These are phyloP conservation scores for Nakazawaea siamensis DNA, from an alignment of 805 yeast species.

Conservation along the genomic window DNA sequence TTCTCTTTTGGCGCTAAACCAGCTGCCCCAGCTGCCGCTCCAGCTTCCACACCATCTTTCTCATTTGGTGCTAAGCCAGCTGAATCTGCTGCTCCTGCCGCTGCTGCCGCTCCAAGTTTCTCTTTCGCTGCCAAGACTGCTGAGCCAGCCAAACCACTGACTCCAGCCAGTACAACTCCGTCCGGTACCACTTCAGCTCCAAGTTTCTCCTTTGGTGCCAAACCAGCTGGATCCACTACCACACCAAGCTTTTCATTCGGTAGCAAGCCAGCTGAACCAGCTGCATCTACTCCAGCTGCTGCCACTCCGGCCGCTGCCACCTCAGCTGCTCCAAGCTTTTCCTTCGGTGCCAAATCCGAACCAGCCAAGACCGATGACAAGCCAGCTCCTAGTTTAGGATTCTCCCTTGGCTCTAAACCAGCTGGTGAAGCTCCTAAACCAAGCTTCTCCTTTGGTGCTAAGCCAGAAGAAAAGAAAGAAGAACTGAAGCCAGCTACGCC, in stretches of 20 bases:
- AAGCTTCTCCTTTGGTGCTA: slow-evolving; percentile 5
- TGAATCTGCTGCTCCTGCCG: slow-evolving; percentile 7
- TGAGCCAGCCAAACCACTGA: slow-evolving; percentile 4
- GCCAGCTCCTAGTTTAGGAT: slow-evolving; percentile 9
- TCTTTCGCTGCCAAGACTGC: slow-evolving; percentile 13
- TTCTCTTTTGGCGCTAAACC: slow-evolving; percentile 10
- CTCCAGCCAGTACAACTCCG: background rate
- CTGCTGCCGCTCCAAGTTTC: slow-evolving; percentile 6
- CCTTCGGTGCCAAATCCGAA: slow-evolving; percentile 4
- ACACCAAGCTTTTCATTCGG: slow-evolving; percentile 5
- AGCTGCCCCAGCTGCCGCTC: too few relatives aligned
- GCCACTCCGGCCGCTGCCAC: slow-evolving; percentile 4
- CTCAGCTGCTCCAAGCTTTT: background rate
- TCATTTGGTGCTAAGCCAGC: slow-evolving; percentile 5
- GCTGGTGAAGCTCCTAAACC: background rate
- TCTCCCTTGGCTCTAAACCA: slow-evolving; percentile 10
- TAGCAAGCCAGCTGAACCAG: slow-evolving; percentile 4
- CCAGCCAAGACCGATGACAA: slow-evolving; percentile 6
- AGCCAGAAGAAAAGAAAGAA: slow-evolving; percentile 6
- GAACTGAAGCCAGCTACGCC: slow-evolving; percentile 11
- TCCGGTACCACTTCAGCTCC: slow-evolving; percentile 1
- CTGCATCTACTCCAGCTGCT: slow-evolving; percentile 7
- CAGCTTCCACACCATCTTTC: slow-evolving; percentile 3
- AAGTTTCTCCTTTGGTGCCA: slow-evolving; percentile 2
- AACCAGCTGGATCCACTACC: slow-evolving; percentile 11